Conservation (phyloP, 345 rosid species). For the Murraya paniculata region DNA sequence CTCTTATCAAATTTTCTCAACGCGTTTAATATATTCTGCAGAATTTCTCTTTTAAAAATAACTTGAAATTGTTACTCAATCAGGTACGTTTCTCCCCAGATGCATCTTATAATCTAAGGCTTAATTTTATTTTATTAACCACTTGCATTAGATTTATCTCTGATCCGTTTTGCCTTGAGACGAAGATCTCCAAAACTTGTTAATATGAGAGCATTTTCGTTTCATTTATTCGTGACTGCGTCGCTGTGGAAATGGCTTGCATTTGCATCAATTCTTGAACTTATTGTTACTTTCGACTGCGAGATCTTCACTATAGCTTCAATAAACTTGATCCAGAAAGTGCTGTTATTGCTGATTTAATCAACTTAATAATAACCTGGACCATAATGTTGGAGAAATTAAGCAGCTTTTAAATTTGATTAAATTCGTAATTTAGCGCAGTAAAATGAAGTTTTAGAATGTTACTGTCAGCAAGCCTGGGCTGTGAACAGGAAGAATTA, state of each 20-base stretch:
- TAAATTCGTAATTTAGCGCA: not conserved
- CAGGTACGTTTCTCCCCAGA: conserved; percentile 16
- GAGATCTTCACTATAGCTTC: not conserved
- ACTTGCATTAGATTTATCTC: conserved; percentile 1
- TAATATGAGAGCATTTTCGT: not conserved
- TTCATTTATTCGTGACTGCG: conserved; percentile 1
- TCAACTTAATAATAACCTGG: not conserved
- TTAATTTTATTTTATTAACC: not conserved
- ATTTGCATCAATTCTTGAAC: not conserved
- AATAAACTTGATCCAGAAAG: not conserved
- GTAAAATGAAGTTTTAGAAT: not conserved
- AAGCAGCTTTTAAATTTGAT: not conserved
- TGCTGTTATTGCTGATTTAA: not conserved
- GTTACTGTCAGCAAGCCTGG: not conserved
- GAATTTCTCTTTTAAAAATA: not conserved
- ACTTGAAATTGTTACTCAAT: not conserved
- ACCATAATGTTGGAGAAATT: not conserved
- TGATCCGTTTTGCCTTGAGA: conserved; percentile 6
- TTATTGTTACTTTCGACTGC: not conserved
- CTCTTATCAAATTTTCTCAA: not conserved
- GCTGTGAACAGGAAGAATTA: not conserved
- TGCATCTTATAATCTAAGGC: not conserved
- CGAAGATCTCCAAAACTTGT: not conserved
- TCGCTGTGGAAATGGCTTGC: not conserved
- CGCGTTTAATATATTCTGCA: not conserved